Evolutionary conservation across 192 early-diverging fungal species (phyloP).

Genomic region (Backusella circina): DNA sequence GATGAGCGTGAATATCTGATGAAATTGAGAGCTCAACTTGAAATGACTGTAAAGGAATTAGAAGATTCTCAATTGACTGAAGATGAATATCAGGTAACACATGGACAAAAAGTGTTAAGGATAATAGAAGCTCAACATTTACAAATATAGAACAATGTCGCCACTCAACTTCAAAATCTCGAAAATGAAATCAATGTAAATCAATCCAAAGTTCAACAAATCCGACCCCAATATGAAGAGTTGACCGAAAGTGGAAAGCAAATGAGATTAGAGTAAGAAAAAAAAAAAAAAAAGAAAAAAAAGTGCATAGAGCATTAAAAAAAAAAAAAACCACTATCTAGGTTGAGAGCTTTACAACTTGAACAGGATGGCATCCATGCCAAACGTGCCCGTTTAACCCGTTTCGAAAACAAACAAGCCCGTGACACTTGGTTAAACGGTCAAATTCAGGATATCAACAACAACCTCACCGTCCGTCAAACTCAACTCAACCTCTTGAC

Average conservation of each 20-base stretch:
- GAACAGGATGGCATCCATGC: slow-evolving; percentile 75
- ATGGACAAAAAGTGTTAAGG: background rate
- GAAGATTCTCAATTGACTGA: slow-evolving; percentile 57
- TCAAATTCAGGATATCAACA: slow-evolving; percentile 67
- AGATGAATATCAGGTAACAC: slow-evolving; percentile 39
- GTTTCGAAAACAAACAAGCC: slow-evolving; percentile 68
- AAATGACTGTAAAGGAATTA: slow-evolving; percentile 77
- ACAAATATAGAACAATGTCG: slow-evolving; percentile 8
- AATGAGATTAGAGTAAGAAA: slow-evolving; percentile 61
- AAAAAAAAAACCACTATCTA: slow-evolving; percentile 16
- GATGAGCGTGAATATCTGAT: slow-evolving; percentile 75
- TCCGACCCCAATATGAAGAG: slow-evolving; percentile 65
- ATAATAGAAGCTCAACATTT: background rate
- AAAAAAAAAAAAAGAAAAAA: too few relatives aligned
- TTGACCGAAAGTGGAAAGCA: slow-evolving; percentile 52
- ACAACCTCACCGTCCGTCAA: slow-evolving; percentile 46
- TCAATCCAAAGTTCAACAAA: slow-evolving; percentile 57
- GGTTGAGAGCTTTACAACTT: slow-evolving; percentile 59
- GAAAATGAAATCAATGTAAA: slow-evolving; percentile 58
- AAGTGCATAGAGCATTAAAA: background rate
- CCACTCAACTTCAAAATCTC: slow-evolving; percentile 31
- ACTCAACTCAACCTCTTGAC: slow-evolving; percentile 34
- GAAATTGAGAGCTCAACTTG: slow-evolving; percentile 73
- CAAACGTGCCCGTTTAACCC: slow-evolving; percentile 82
- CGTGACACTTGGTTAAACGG: slow-evolving; percentile 75